Percentiles rank a stretch among this genome's conserved stretches.
Conservation (phyloP, 2,329 filamentous ascomycete species). For the Penicillium glabrum region DNA sequence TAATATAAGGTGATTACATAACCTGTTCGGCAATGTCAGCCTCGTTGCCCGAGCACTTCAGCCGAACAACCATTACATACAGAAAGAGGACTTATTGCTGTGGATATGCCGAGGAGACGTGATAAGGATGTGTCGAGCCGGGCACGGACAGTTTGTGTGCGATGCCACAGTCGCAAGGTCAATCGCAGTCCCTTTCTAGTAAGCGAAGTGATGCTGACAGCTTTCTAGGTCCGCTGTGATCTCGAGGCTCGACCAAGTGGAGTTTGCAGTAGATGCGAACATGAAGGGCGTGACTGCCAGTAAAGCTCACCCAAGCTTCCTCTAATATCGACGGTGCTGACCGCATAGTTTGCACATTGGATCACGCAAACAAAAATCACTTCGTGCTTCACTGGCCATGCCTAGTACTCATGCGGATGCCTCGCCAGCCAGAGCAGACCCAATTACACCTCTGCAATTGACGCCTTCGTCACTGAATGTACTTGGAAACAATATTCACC, state of each 20-base stretch:
- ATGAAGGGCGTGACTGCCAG: slow-evolving; percentile 3
- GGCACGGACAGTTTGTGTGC: neutral
- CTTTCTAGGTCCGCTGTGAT: slow-evolving; percentile 7
- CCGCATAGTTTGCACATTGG: neutral
- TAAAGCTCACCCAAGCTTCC: neutral
- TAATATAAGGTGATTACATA: neutral
- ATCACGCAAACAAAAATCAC: neutral
- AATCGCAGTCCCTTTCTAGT: neutral
- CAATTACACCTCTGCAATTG: neutral
- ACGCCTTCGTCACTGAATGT: neutral
- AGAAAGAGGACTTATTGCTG: neutral
- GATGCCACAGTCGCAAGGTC: neutral
- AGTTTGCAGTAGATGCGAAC: slow-evolving; percentile 6
- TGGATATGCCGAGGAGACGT: neutral
- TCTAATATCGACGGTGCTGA: neutral
- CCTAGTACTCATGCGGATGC: neutral
- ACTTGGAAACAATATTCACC: neutral
- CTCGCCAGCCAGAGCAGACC: neutral
- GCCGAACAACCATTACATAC: neutral
- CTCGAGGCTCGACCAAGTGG: slow-evolving; percentile 5
- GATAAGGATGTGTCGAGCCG: neutral
- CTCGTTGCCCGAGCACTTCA: neutral
- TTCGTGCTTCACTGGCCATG: neutral
- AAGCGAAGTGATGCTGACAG: neutral
- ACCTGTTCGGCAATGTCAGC: neutral